phyloP scores from a whole-genome alignment of 2,329 filamentous ascomycete species.

The Dactylellina haptotyla region DNA sequence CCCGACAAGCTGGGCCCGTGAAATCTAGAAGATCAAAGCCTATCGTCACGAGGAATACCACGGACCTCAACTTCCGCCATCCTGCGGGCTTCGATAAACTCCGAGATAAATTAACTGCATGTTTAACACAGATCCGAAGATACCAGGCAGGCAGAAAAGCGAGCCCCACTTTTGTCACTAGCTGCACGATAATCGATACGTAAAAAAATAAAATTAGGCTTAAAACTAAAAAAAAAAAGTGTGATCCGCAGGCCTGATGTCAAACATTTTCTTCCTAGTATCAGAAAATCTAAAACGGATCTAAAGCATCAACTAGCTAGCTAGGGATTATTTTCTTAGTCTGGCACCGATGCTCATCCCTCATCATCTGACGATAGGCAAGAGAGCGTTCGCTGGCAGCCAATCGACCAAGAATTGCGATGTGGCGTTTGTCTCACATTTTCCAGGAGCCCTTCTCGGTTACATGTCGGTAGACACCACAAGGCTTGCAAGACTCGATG shows the following conservation, averaged over 20 bases:
- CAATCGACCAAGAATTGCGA: slow-evolving; percentile 15
- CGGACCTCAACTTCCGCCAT: not conserved
- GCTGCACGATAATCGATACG: slow-evolving; percentile 23
- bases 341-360: not conserved
- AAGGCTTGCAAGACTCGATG: not conserved
- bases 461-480: slow-evolving; percentile 14
- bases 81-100: slow-evolving; percentile 12
- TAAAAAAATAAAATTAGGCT: slow-evolving; percentile 10
- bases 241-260: not conserved
- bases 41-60: not conserved
- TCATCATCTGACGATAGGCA: slow-evolving; percentile 8
- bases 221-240: not conserved
- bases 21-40: not conserved
- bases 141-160: not conserved
- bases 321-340: not conserved
- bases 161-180: not conserved
- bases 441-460: not conserved
- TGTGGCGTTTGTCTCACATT: slow-evolving; percentile 15
- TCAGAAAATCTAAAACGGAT: not conserved
- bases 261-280: not conserved
- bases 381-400: not conserved
- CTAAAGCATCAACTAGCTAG: too few relatives aligned
- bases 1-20: not conserved
- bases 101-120: not conserved
- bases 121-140: slow-evolving; percentile 1